A percentile compares a stretch with the other conserved stretches of the same genome.
Conservation (phyloP, 768 basidiomycete genomes). For the Boletus sp. region DNA sequence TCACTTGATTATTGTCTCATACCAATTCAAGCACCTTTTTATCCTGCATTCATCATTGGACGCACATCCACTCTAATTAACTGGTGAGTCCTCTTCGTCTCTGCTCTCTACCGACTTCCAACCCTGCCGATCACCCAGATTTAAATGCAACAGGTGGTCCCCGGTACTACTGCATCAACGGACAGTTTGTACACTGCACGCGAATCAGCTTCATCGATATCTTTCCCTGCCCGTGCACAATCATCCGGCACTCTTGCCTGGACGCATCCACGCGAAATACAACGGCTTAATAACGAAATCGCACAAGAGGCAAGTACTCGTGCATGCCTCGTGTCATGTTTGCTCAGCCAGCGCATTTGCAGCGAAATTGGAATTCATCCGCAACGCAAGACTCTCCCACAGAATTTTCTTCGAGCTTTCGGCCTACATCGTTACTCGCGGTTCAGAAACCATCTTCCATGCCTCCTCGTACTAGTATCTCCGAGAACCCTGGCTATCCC, state of each 20-base stretch:
- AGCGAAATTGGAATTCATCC: constrained; percentile 49
- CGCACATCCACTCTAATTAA: constrained; percentile 43
- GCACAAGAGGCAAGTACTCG: constrained; percentile 43
- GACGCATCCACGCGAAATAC: constrained; percentile 46
- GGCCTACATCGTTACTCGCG: constrained; percentile 29
- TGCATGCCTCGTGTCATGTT: constrained; percentile 24
- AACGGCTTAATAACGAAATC: constrained; percentile 31
- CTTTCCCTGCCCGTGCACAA: constrained; percentile 29
- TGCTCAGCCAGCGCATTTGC: constrained; percentile 14
- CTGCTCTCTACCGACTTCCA: constrained; percentile 15
- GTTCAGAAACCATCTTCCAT: constrained; percentile 44
- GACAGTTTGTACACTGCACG: constrained; percentile 35
- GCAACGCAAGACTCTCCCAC: constrained; percentile 38
- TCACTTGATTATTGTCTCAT: constrained; percentile 49
- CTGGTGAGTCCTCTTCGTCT: constrained; percentile 36
- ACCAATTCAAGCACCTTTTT: constrained; percentile 43
- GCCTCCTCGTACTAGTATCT: constrained; percentile 42
- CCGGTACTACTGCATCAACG: constrained; percentile 45
- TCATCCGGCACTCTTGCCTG: constrained; percentile 41
- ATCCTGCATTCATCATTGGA: constrained; percentile 46
- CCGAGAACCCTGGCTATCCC: constrained; percentile 20
- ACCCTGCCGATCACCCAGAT: constrained; percentile 33
- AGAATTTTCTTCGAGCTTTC: constrained; percentile 32
- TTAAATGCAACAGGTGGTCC: constrained; percentile 73
- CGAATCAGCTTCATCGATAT: constrained; percentile 35